These are phyloP conservation scores for Euphorbia tirucalli DNA, from an alignment of 345 rosid species.

Conservation along the genomic window DNA sequence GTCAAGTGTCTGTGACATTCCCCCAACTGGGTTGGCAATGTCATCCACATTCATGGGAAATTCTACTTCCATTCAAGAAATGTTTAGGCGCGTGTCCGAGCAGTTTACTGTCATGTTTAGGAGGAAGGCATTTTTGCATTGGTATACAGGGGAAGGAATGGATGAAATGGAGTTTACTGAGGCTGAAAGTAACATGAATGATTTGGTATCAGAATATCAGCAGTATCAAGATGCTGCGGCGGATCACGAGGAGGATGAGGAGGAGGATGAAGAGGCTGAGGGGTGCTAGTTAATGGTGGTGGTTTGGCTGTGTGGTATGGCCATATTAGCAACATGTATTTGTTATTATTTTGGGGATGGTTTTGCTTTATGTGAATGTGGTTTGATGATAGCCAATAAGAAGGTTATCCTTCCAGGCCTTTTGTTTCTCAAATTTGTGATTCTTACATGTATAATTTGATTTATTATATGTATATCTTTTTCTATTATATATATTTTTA, in stretches of 20 bases:
- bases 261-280: constrained; percentile 46
- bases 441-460: no score
- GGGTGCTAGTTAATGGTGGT: constrained; percentile 26
- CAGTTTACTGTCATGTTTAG: constrained; percentile 61
- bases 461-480: no score
- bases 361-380: not conserved
- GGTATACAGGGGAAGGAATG: constrained; percentile 97
- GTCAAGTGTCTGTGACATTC: constrained; percentile 75
- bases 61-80: constrained; percentile 67
- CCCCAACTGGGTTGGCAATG: constrained; percentile 68
- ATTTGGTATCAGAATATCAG: constrained; percentile 84
- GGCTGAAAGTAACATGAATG: constrained; percentile 93
- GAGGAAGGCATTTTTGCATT: constrained; percentile 65
- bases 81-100: constrained; percentile 59
- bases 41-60: constrained; percentile 80
- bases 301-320: constrained; percentile 8
- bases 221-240: constrained; percentile 83
- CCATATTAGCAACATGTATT: not conserved
- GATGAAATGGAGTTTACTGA: constrained; percentile 96
- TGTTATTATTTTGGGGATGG: not conserved
- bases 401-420: constrained; percentile 7
- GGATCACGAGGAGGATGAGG: constrained; percentile 53
- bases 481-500: not conserved
- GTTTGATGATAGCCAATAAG: constrained; percentile 21
- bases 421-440: not conserved